Evolutionary conservation across 768 basidiomycete genomes (phyloP).

Genomic region (Trametes sanguinea): DNA sequence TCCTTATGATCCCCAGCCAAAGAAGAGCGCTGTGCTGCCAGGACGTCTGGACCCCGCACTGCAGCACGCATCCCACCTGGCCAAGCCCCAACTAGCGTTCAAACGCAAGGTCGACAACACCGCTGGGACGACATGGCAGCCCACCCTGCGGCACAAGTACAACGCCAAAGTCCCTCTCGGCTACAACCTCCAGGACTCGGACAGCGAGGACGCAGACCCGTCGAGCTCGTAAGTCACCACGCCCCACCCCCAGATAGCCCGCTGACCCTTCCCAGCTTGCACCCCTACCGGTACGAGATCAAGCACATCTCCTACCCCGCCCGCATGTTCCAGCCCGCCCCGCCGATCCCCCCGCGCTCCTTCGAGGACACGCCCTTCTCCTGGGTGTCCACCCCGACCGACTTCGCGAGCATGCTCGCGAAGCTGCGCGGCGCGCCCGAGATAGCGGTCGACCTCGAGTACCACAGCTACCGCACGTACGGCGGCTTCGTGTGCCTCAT

Average conservation of each 20-base stretch:
- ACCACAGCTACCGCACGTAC: conserved; percentile 87
- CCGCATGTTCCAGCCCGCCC: conserved; percentile 57
- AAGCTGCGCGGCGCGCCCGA: conserved; percentile 67
- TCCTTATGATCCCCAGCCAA: conserved; percentile 16
- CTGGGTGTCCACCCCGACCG: conserved; percentile 63
- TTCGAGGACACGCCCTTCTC: conserved; percentile 70
- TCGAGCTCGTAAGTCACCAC: conserved; percentile 35
- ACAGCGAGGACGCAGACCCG: conserved; percentile 27
- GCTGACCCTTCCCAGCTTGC: conserved; percentile 31
- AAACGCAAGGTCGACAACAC: conserved; percentile 58
- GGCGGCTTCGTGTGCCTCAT: conserved; percentile 90
- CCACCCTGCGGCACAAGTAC: conserved; percentile 73
- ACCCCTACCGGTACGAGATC: conserved; percentile 90
- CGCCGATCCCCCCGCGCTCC: conserved; percentile 54
- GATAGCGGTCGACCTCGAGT: conserved; percentile 93
- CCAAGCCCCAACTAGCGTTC: conserved; percentile 84
- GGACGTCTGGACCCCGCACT: conserved; percentile 60
- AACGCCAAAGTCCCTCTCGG: conserved; percentile 85
- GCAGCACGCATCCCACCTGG: conserved; percentile 72
- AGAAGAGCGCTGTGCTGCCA: conserved; percentile 38
- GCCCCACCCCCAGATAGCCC: background rate
- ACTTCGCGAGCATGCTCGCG: conserved; percentile 64
- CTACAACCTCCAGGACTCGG: conserved; percentile 45
- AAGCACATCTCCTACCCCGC: conserved; percentile 69
- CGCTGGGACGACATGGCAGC: conserved; percentile 61